A percentile compares a stretch with the other conserved stretches of the same genome.
Evolutionary conservation across 768 basidiomycete species (phyloP).

Genomic region (Termitomyces sp.): DNA sequence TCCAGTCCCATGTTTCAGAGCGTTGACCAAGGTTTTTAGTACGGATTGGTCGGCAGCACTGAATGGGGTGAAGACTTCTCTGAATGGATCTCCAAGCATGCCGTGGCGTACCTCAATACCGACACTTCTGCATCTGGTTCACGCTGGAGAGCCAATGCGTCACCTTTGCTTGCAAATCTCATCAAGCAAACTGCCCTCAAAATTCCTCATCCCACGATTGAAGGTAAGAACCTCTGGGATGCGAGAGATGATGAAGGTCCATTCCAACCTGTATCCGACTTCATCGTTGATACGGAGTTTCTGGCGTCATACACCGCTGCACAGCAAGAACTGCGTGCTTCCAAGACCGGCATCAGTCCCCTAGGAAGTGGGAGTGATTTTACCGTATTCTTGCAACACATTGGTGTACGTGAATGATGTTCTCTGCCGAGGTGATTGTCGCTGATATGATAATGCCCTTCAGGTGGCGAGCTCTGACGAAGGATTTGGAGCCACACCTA

Average conservation of each 20-base stretch:
- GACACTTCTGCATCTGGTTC: constrained; percentile 67
- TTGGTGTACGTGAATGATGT: constrained; percentile 34
- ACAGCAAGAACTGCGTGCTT: constrained; percentile 26
- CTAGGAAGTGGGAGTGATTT: constrained; percentile 90
- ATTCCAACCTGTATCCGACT: constrained; percentile 26
- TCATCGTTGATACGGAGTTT: constrained; percentile 39
- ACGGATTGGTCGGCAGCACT: constrained; percentile 78
- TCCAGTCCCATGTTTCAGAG: background rate
- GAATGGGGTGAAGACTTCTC: constrained; percentile 95
- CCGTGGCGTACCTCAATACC: constrained; percentile 85
- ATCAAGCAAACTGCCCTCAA: constrained; percentile 64
- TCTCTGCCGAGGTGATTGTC: background rate
- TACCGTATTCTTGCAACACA: constrained; percentile 85
- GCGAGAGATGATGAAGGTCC: constrained; percentile 61
- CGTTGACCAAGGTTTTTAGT: constrained; percentile 24
- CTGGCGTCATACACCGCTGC: constrained; percentile 34
- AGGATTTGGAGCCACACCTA: constrained; percentile 37
- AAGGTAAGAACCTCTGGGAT: constrained; percentile 74
- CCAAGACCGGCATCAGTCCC: constrained; percentile 45
- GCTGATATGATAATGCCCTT: background rate
- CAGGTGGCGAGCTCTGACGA: constrained; percentile 43
- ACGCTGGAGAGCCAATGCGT: constrained; percentile 52
- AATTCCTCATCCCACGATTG: constrained; percentile 68
- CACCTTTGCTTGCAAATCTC: constrained; percentile 81
- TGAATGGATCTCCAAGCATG: constrained; percentile 74